Evolutionary conservation across 495 filamentous ascomycete species (phyloP), one percentile per base, ranked within the genome.

Genomic region (Terfezia boudieri): DNA sequence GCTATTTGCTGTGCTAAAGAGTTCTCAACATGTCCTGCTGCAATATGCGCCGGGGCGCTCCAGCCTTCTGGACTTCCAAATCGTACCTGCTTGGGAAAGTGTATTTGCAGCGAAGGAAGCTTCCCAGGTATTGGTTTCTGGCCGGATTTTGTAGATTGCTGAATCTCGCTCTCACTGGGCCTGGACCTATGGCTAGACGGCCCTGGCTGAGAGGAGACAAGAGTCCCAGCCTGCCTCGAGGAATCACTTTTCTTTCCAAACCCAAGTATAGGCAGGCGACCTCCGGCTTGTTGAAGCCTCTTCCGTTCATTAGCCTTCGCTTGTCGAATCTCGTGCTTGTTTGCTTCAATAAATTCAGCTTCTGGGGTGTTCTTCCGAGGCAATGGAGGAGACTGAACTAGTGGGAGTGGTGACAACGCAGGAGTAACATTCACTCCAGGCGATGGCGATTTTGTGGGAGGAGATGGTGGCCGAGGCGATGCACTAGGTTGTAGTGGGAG

Each of bases 401-500:
- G 64, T 23, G 65, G 56, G 23, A 57, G 55, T n/a, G 55, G 46
- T 14, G 58, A 56, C 48, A 60, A 56, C n/a, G 61, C 52, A 46
- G 41, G 41, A 46, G 41, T 37, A 62, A 56, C 32, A 57, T 50
- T 8, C 52, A 37, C 10, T 17, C 55, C 53, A 9, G 53, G 52
- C 22, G 54, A 49, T 66, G 62, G 48, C 61, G 69, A 55, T 66
- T 69, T 49, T 59, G 70, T n/a, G 12, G 54, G 53, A 14, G 71
- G 69, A 56, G 58, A 63, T 17, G 63, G 68, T 3, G 74, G 70
- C 2, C 71, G 72, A 16, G 69, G 59, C 5, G 66, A 62, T 22
- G 68, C 66, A 50, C 61, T 61, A 41, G 61, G 56, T 16, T 51
- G 58, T 60, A 22, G 67, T 56, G 38, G 64, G 58, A 48, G 49